Conservation (phyloP, 371 early-diverging fungal genomes). For the Lichtheimia ramosa region DNA sequence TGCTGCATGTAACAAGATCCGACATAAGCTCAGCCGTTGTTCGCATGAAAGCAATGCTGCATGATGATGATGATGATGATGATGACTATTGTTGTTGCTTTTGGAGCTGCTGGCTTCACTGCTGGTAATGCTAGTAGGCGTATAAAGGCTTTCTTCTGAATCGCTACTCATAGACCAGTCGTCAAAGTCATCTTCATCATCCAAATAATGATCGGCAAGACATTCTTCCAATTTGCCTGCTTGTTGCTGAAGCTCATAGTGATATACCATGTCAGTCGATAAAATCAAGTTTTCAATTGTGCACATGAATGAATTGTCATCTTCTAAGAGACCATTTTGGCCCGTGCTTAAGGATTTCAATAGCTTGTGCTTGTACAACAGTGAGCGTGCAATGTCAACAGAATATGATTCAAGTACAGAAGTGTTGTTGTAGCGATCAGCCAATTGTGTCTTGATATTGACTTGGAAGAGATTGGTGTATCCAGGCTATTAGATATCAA, state of each 20-base stretch:
- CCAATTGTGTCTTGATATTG: conserved; percentile 71
- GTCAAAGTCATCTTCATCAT: background rate
- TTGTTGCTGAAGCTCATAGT: conserved; percentile 9
- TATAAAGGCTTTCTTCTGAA: background rate
- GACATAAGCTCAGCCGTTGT: conserved; percentile 61
- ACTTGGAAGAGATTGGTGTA: conserved; percentile 81
- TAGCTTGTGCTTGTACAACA: conserved; percentile 62
- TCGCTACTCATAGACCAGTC: too few relatives aligned
- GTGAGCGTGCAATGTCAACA: conserved; percentile 60
- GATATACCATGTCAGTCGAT: conserved; percentile 28
- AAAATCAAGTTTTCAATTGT: conserved; percentile 11
- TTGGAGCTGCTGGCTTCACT: background rate
- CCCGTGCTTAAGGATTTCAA: conserved; percentile 16
- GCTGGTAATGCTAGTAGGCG: background rate
- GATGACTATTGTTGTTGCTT: background rate
- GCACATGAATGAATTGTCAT: background rate
- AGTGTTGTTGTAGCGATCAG: conserved; percentile 58
- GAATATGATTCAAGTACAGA: conserved; percentile 84
- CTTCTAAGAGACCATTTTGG: conserved; percentile 8
- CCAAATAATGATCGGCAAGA: conserved; percentile 1
- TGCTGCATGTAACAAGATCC: conserved; percentile 81
- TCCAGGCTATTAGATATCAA: conserved; percentile 63
- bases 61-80: too few relatives aligned
- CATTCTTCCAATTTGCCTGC: conserved; percentile 15
- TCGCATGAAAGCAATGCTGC: conserved; percentile 11